Base-by-base conservation (phyloP, 495 filamentous ascomycete species). In the Lindgomyces ingoldianus region DNA sequence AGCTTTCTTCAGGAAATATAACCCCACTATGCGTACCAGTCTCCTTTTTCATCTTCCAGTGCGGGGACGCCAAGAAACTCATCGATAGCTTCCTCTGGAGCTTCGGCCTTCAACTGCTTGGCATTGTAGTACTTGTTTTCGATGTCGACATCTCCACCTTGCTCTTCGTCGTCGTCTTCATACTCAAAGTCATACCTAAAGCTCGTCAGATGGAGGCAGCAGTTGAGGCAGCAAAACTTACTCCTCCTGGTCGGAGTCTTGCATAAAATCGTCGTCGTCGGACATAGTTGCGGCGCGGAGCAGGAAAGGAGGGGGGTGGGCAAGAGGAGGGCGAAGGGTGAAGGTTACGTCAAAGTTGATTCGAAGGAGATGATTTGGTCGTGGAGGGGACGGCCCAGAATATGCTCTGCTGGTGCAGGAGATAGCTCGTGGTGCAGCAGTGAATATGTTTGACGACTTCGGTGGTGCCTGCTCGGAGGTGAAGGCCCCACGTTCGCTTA, bases 71-170 rank as follows among this genome's bases (percentile, higher is more conserved):
- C 89, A 21, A 98, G 80, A 70, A 98, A 98, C 78, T 97, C 93
- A 18, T 87, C 87, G 45, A 98, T 86, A 1, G 94, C 94, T 57
- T 89, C 91, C 69, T 96, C 87, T 1, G 95, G 91, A 64, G 89
- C 89, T 57, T 85, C 86, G 9, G 81, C 82, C 79, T 98, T 98
- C 77, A 95, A 88, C 76, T 96, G 92, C 79, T 98, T 98, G 25
- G 94, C 94, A 79, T 96, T 98, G 82, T 98, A 98, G 79, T 98
- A 98, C 79, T 96, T 96, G 80, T 98, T 98, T 75, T 98, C 95
- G 72, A 98, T 93, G 60, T 93, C 93, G 68, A 97, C 88, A 74
- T 96, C 90, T 21, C 88, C 90, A 39, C 81, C 84, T 47, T 96
- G 88, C 46, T 96, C 91, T 18, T 93, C 94, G 64, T 95, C 93